Evolutionary conservation across 495 filamentous ascomycete genomes (phyloP), one percentile per base, ranked within the genome.

Genomic region (Aspergillus haitiensis): DNA sequence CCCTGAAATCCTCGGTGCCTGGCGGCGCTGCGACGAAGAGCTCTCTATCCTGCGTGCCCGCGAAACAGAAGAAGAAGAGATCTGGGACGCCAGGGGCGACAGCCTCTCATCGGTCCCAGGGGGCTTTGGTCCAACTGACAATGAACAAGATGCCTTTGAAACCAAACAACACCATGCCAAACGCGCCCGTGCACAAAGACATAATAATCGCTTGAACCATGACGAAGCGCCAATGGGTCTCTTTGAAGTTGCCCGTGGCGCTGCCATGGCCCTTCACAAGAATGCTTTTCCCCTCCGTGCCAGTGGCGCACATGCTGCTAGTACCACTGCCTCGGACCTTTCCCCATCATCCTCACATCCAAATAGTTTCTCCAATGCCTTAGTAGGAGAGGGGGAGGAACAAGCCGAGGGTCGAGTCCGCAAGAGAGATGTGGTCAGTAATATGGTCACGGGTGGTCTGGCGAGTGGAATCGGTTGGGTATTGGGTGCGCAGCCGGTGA

Each of bases 191-290:
- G 72, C 81, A 42, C 53, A 27, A 27, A 27, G 21, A 27, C 21
- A 80, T 59, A 58, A 72, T 6, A 54, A 64, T n/a, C 66, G 71
- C 10, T 65, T 70, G 16, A 66, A 74, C 37, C 67, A 75, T 12
- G 88, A 91, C 53, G 92, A 95, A 67, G 89, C 91, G 35, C 94
- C 94, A 0, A 93, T 97, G 87, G 92, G 91, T 2, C 77, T 98
- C 27, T 98, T 98, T 67, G 95, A 97, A 61, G 84, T 98, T 44
- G 92, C 93, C 7, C 81, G 91, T 32, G 91, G 87, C 53, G 92
- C 92, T 34, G 85, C 90, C 6, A 81, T 86, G 42, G 92, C 95
- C 7, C 81, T 89, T 21, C 81, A 84, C 55, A 83, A 83, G 70
- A 86, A 79, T 63, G 80, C 84, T 5, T 86, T 86, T 62, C 83